phyloP scores from a whole-genome alignment of 202 grass and related monocot genomes.

The Panicum hallii region DNA sequence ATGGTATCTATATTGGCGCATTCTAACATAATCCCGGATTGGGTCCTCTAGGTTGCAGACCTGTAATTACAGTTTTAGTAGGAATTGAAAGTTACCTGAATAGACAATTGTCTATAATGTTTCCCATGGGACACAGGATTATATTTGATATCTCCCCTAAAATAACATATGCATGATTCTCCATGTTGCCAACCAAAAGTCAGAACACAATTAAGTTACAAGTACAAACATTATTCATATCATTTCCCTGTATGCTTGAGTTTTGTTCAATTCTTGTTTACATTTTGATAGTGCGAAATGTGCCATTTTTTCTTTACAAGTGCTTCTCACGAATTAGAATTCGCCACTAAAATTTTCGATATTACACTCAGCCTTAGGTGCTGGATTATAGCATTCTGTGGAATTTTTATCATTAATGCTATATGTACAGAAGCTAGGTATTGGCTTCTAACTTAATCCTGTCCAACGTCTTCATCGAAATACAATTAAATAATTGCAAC shows the following conservation, averaged over 20 bases:
- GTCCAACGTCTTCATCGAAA: neutral
- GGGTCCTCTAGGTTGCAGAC: neutral
- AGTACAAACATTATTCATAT: neutral
- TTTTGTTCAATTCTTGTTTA: slow-evolving; percentile 1
- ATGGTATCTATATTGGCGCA: neutral
- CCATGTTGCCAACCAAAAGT: neutral
- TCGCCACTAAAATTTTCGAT: neutral
- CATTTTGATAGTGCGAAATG: neutral
- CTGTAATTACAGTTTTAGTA: neutral
- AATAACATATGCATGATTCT: neutral
- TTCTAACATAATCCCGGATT: neutral
- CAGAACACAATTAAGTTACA: neutral
- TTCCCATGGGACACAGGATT: too few species aligned
- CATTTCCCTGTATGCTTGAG: neutral
- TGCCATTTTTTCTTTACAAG: slow-evolving; percentile 10
- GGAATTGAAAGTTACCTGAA: neutral
- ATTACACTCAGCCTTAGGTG: neutral
- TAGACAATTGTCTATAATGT: slow-evolving; percentile 1
- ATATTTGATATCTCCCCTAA: neutral
- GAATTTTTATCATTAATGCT: neutral
- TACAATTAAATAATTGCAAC: neutral
- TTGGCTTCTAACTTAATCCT: slow-evolving; percentile 4
- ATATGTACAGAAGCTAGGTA: neutral
- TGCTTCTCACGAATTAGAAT: neutral
- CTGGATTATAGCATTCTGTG: neutral